Percentiles rank a stretch among this genome's conserved stretches.
Conservation (phyloP, 805 yeast species). For the Torulaspora quercuum region DNA sequence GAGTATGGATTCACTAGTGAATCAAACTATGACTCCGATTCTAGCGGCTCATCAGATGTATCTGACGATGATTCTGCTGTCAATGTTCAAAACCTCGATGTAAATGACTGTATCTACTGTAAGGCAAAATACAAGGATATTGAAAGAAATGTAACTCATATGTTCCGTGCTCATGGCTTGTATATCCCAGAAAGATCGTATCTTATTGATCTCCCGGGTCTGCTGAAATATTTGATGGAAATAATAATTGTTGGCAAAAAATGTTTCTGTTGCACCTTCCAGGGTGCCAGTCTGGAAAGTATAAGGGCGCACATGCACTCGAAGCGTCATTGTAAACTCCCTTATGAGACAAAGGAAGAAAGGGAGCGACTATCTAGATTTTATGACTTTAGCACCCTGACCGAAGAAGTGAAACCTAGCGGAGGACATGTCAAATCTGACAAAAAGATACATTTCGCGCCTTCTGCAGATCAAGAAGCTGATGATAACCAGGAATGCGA, state of each 20-base stretch:
- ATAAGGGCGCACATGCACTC: constrained; percentile 83
- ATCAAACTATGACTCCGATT: constrained; percentile 35
- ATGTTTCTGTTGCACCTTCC: constrained; percentile 77
- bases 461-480: constrained; percentile 28
- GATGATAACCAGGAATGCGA: constrained; percentile 30
- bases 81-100: constrained; percentile 37
- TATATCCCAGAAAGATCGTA: constrained; percentile 81
- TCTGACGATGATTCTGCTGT: constrained; percentile 26
- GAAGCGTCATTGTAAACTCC: constrained; percentile 84
- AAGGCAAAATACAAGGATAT: constrained; percentile 50
- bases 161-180: constrained; percentile 77
- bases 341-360: constrained; percentile 80
- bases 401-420: constrained; percentile 40
- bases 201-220: constrained; percentile 64
- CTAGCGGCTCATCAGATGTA: constrained; percentile 34
- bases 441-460: constrained; percentile 32
- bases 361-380: constrained; percentile 70
- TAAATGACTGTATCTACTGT: constrained; percentile 55
- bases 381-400: constrained; percentile 77
- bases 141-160: constrained; percentile 65
- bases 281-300: constrained; percentile 81
- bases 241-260: constrained; percentile 78
- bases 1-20: constrained; percentile 46
- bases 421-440: constrained; percentile 16
- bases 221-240: constrained; percentile 72